These are phyloP conservation scores for Picea abies DNA, from an alignment of 83 land plant genomes.

Conservation along the genomic window DNA sequence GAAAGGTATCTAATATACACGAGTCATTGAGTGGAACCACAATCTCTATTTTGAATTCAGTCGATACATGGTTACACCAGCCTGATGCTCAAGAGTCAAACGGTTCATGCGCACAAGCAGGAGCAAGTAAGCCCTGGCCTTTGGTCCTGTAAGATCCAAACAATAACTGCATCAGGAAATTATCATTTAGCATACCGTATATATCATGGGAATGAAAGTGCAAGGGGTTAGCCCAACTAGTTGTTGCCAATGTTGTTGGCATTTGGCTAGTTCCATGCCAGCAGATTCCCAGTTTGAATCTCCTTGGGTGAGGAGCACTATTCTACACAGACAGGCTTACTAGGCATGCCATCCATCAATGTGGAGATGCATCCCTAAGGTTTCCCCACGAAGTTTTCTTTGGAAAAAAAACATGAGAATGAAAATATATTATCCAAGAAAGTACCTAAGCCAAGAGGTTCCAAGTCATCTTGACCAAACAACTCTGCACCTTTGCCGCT, in stretches of 20 bases:
- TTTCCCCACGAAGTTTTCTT: too few relatives aligned
- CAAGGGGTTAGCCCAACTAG: too few relatives aligned
- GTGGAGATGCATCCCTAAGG: too few relatives aligned
- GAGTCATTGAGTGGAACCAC: not conserved
- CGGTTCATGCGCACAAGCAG: slow-evolving; percentile 16
- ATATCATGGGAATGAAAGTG: not conserved
- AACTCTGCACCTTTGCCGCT: not conserved
- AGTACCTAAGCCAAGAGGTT: slow-evolving; percentile 16
- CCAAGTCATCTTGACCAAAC: slow-evolving; percentile 13
- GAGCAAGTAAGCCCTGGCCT: slow-evolving; percentile 13
- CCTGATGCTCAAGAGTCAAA: slow-evolving; percentile 13
- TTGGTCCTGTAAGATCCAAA: not conserved
- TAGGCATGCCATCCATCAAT: too few relatives aligned
- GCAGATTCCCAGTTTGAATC: too few relatives aligned
- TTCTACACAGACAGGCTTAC: too few relatives aligned
- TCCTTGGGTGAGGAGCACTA: too few relatives aligned
- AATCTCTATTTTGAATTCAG: not conserved
- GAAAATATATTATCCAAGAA: not conserved
- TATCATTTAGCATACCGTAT: not conserved
- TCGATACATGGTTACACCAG: slow-evolving; percentile 4
- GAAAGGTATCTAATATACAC: not conserved
- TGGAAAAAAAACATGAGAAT: not conserved
- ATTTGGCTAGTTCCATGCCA: too few relatives aligned
- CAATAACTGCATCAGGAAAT: not conserved
- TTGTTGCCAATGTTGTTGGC: too few relatives aligned